Conservation (phyloP, 768 basidiomycete species). For the Termitomyces sp. region DNA sequence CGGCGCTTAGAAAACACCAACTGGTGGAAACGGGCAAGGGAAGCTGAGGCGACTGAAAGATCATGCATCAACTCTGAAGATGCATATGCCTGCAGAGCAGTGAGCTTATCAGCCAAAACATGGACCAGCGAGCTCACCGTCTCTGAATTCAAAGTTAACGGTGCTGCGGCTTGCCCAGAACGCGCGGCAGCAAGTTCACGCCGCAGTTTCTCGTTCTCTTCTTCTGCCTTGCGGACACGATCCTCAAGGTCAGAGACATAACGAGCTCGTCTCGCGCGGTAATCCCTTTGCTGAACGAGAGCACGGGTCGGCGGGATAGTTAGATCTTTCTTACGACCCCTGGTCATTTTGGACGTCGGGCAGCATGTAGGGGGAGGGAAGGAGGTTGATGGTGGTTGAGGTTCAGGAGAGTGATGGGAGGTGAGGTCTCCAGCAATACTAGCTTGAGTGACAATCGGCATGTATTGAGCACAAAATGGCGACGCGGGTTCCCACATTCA, state of each 20-base stretch:
- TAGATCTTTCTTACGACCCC: constrained; percentile 61
- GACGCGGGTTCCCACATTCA: constrained; percentile 15
- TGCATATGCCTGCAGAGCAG: constrained; percentile 35
- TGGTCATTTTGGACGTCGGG: constrained; percentile 36
- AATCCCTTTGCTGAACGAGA: constrained; percentile 59
- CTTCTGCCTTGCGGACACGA: constrained; percentile 45
- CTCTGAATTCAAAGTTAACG: constrained; percentile 21
- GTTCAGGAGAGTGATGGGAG: constrained; percentile 8
- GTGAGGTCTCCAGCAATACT: constrained; percentile 1
- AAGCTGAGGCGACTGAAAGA: constrained; percentile 39
- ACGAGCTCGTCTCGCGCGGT: constrained; percentile 53
- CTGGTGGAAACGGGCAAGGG: constrained; percentile 49
- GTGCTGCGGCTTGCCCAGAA: constrained; percentile 28
- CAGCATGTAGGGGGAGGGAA: constrained; percentile 9
- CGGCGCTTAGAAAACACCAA: constrained; percentile 32
- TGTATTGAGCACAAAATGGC: constrained; percentile 31
- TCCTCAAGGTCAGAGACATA: constrained; percentile 54
- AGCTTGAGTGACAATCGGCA: constrained; percentile 21
- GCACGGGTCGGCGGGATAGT: constrained; percentile 54
- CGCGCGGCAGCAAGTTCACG: constrained; percentile 41
- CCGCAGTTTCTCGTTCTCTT: constrained; percentile 45
- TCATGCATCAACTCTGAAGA: constrained; percentile 47
- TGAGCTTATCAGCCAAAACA: constrained; percentile 6
- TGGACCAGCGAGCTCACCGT: constrained; percentile 21
- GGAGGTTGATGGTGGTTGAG: constrained; percentile 9